Conservation (phyloP, 2,329 filamentous ascomycete genomes). For the Colletotrichum sp. region DNA sequence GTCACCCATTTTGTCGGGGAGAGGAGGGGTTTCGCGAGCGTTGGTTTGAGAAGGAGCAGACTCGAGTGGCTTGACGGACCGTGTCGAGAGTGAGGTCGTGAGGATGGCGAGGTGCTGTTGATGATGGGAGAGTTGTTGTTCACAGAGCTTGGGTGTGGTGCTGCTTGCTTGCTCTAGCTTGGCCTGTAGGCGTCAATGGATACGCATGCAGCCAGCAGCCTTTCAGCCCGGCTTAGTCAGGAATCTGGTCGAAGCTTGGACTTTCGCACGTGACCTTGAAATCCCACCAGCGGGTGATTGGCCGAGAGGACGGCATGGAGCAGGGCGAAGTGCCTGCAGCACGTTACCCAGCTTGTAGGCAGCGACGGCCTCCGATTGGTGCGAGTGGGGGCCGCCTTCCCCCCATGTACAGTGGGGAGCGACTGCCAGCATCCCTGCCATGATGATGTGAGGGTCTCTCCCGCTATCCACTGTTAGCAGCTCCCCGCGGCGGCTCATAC, state of each 20-base stretch:
- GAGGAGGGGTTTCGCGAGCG: neutral
- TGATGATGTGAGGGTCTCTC: slow-evolving; percentile 21
- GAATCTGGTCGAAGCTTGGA: neutral
- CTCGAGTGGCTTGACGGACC: neutral
- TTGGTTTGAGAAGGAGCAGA: neutral
- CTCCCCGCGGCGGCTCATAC: neutral
- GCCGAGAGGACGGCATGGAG: neutral
- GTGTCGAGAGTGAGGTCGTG: neutral
- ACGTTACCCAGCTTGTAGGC: neutral
- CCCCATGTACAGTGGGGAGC: slow-evolving; percentile 5
- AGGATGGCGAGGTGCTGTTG: neutral
- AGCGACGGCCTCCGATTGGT: slow-evolving; percentile 17
- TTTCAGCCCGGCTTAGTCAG: slow-evolving; percentile 22
- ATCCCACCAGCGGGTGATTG: neutral
- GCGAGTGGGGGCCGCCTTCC: neutral
- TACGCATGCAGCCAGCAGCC: slow-evolving; percentile 25
- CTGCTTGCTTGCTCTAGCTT: slow-evolving; percentile 4
- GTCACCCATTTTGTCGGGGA: slow-evolving; percentile 74
- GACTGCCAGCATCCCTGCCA: slow-evolving; percentile 4
- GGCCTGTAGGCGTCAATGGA: slow-evolving; percentile 24
- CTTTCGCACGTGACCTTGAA: neutral
- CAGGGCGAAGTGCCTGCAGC: slow-evolving; percentile 17
- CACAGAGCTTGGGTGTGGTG: neutral
- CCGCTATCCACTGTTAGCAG: slow-evolving; percentile 21
- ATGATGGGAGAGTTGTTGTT: slow-evolving; percentile 5